Conservation (phyloP, 2,329 filamentous ascomycete genomes). For the Fusarium tjaetaba region DNA sequence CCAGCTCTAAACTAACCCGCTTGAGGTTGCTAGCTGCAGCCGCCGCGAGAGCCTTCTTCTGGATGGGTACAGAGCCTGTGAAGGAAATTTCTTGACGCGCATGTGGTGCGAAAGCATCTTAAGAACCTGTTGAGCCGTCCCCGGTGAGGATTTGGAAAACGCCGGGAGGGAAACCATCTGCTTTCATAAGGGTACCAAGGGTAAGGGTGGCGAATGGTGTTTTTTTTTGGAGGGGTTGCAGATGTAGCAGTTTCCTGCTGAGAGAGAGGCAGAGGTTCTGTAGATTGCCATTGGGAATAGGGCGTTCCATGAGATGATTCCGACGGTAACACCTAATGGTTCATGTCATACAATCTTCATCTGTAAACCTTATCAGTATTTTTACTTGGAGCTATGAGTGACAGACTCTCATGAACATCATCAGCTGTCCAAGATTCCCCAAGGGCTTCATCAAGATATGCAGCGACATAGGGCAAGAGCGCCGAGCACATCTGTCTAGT, state of each 20-base stretch:
- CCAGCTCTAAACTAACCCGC: neutral
- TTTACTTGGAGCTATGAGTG: rapidly evolving
- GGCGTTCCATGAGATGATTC: rapidly evolving
- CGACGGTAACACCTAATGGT: rapidly evolving
- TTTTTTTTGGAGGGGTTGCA: neutral
- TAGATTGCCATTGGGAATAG: neutral
- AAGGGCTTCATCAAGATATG: rapidly evolving
- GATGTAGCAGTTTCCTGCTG: neutral
- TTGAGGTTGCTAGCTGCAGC: neutral
- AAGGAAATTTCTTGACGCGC: neutral
- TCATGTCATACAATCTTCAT: neutral
- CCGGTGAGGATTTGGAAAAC: neutral
- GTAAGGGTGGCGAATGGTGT: rapidly evolving
- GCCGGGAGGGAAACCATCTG: neutral
- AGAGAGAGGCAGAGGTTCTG: rapidly evolving
- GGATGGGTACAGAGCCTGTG: neutral
- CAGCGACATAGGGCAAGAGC: neutral
- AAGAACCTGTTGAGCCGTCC: rapidly evolving
- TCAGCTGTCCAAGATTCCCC: rapidly evolving
- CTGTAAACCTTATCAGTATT: neutral
- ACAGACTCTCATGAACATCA: rapidly evolving
- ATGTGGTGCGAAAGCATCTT: neutral
- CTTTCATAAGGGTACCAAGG: neutral
- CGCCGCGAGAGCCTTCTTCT: neutral
- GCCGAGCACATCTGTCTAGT: rapidly evolving